These are phyloP conservation scores for Suhomyces kunorum DNA, from an alignment of 1,139 yeast genomes.

Conservation along the genomic window DNA sequence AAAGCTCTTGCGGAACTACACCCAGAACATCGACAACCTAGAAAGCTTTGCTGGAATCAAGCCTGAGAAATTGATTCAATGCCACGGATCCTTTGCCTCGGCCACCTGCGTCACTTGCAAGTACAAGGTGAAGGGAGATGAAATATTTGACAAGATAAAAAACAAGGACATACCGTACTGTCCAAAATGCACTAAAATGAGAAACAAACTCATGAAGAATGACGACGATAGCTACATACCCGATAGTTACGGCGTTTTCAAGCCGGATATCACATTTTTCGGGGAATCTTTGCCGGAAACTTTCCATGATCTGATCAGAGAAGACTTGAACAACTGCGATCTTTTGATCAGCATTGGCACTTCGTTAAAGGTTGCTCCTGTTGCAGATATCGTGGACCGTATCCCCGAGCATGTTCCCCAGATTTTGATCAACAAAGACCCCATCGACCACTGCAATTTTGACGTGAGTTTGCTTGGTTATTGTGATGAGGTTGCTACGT, in stretches of 20 bases:
- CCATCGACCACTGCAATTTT: slow-evolving; percentile 64
- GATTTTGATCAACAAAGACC: slow-evolving; percentile 76
- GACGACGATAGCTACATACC: slow-evolving; percentile 32
- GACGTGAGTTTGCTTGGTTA: slow-evolving; percentile 80
- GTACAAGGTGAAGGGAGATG: slow-evolving; percentile 65
- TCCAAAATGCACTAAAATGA: slow-evolving; percentile 52
- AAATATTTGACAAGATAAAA: slow-evolving; percentile 63
- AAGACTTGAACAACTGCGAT: slow-evolving; percentile 67
- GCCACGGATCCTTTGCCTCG: slow-evolving; percentile 94
- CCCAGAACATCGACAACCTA: slow-evolving; percentile 92
- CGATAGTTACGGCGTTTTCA: slow-evolving; percentile 77
- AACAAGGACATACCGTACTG: slow-evolving; percentile 68
- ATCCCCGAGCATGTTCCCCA: slow-evolving; percentile 77
- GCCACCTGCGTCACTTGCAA: slow-evolving; percentile 88
- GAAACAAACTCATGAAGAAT: slow-evolving; percentile 41
- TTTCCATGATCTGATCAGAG: slow-evolving; percentile 63
- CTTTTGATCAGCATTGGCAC: slow-evolving; percentile 87
- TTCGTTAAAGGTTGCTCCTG: slow-evolving; percentile 93
- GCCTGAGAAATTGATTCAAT: slow-evolving; percentile 75
- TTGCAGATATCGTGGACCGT: slow-evolving; percentile 70
- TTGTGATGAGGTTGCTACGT: slow-evolving; percentile 84
- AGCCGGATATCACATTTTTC: slow-evolving; percentile 94
- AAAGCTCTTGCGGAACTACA: slow-evolving; percentile 81
- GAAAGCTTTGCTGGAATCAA: slow-evolving; percentile 82
- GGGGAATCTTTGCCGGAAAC: slow-evolving; percentile 82